Conservation (phyloP, 768 basidiomycete genomes). For the Daedaleopsis nitida region DNA sequence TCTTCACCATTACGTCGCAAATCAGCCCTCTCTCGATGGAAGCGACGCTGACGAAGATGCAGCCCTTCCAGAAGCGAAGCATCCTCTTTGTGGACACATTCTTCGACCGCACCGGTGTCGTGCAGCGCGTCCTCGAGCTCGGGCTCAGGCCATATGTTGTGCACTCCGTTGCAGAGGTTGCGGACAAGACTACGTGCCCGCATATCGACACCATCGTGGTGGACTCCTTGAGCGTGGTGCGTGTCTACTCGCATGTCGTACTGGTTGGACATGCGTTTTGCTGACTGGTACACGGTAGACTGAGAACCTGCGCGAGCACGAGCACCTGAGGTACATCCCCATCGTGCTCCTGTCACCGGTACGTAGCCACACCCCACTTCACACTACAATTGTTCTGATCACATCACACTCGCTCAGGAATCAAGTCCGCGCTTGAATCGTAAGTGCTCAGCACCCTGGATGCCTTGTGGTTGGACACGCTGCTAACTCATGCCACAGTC, state of each 20-base stretch:
- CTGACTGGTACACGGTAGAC: constrained; percentile 51
- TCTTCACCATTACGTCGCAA: constrained; percentile 92
- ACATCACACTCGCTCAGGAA: constrained; percentile 20
- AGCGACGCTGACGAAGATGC: constrained; percentile 73
- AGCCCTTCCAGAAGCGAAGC: constrained; percentile 82
- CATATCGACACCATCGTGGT: constrained; percentile 96
- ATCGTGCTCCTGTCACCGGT: constrained; percentile 86
- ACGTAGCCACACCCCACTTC: constrained; percentile 19
- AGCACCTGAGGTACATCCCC: constrained; percentile 95
- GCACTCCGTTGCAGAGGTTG: constrained; percentile 77
- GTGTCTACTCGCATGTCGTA: constrained; percentile 32
- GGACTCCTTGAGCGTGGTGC: constrained; percentile 81
- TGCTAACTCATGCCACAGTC: constrained; percentile 48
- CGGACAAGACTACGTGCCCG: constrained; percentile 78
- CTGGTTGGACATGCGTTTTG: constrained; percentile 8
- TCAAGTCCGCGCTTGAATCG: constrained; percentile 74
- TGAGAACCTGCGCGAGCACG: constrained; percentile 86
- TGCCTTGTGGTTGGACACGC: constrained; percentile 12
- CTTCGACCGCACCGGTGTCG: constrained; percentile 72
- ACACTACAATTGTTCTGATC: neutral
- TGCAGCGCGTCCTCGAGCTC: constrained; percentile 74
- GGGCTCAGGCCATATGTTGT: constrained; percentile 77
- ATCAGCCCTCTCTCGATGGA: constrained; percentile 78
- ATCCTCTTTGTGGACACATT: constrained; percentile 93
- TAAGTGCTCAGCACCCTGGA: constrained; percentile 40